Base-by-base conservation (phyloP, 2,329 filamentous ascomycete species). In the Didymella arachidicola region DNA sequence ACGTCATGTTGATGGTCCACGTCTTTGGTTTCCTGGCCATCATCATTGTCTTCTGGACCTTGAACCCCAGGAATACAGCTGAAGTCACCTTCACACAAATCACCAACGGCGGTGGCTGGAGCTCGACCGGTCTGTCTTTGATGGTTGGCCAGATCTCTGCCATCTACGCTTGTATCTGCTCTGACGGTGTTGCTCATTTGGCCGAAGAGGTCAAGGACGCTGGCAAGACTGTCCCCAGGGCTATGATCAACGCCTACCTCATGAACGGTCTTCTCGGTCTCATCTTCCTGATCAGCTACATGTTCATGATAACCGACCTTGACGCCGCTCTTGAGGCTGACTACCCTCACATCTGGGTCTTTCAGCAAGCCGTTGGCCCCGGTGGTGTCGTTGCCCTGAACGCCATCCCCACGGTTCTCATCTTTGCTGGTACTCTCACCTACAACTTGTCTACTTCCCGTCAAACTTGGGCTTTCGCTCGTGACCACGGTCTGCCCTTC, bases 11-110 rank as follows among this genome's bases (percentile, higher is more conserved):
- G 46, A 63, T 75, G 10, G 54, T 80, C 27, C 79, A 82, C 59
- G 70, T 81, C 14, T 72, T 79, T 41, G 79, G 74, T n/a, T 82
- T 81, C 71, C 69, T 81, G 57, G 73, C 74, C 29, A 75, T 81
- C 58, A 73, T 81, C 32, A 72, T 79, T 27, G 70, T 78, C 14
- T 65, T 78, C 26, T 77, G 74, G 73, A 70, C 72, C 1, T 61
- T 78, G 29, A 54, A 77, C 64, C 71, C 72, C 49, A 62, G 69
- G 29, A 62, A 67, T 4, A 64, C 71, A 0, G 69, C 72, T 2
- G 66, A 73, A 36, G 65, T 60, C 6, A 72, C 70, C 7, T 78
- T 78, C 46, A 74, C 70, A 0, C 38, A 66, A 57, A 68, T 81
- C 64, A 74, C 65, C 3, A 77, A 79, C 46, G 69, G 68, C 4